Percentiles rank a stretch among this genome's conserved stretches.
Evolutionary conservation across 2,329 filamentous ascomycete species (phyloP).

Genomic region (Xenosphaeropsis pyriputrescens): DNA sequence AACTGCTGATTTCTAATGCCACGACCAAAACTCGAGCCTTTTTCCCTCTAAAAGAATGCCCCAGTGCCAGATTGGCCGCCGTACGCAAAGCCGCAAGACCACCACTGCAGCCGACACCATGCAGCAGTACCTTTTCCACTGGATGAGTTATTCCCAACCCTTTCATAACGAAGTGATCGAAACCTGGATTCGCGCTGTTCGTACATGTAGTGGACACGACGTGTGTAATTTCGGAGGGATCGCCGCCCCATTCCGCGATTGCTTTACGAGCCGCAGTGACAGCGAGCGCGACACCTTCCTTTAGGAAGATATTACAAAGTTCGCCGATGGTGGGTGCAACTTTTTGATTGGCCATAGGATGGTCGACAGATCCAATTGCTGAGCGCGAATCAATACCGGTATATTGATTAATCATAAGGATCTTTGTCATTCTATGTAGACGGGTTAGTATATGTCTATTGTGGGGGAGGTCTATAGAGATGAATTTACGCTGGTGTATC

Average conservation of each 20-base stretch:
- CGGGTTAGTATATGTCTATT: constrained; percentile 1
- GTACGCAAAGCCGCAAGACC: constrained; percentile 47
- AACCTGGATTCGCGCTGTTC: constrained; percentile 54
- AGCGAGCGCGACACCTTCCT: constrained; percentile 41
- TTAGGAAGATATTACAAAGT: constrained; percentile 38
- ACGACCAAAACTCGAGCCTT: constrained; percentile 51
- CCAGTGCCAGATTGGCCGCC: constrained; percentile 51
- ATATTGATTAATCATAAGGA: constrained; percentile 46
- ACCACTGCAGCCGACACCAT: constrained; percentile 52
- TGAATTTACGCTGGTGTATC: constrained; percentile 39
- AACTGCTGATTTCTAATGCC: constrained; percentile 47
- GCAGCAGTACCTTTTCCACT: constrained; percentile 51
- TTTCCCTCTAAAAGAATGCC: constrained; percentile 39
- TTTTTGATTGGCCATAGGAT: constrained; percentile 43
- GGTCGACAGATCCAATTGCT: constrained; percentile 43
- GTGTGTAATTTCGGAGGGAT: constrained; percentile 42
- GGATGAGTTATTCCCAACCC: constrained; percentile 37
- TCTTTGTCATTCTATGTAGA: constrained; percentile 39
- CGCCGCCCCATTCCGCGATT: constrained; percentile 35
- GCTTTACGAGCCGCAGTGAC: constrained; percentile 39
- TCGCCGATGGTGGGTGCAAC: constrained; percentile 37
- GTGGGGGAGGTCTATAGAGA: background rate
- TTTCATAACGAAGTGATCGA: constrained; percentile 49
- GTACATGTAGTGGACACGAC: constrained; percentile 55
- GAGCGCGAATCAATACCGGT: constrained; percentile 51